Base-by-base conservation (phyloP, 2,329 filamentous ascomycete species). In the Polychaeton citri region DNA sequence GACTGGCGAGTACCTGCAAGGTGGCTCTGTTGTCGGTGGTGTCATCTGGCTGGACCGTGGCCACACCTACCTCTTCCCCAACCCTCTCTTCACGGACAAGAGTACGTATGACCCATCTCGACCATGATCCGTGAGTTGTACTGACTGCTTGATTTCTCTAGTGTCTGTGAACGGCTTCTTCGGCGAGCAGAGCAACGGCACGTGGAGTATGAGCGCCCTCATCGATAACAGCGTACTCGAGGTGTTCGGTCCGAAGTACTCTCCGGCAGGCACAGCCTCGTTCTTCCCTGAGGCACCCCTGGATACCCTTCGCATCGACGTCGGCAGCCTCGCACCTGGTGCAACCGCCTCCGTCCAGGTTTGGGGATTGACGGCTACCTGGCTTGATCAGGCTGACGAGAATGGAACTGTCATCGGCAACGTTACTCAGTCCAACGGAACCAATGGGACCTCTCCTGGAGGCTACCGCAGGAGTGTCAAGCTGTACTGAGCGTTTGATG, bases 171-270 rank as follows among this genome's bases (percentile, higher is more conserved):
- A 51, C 17, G 49, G 47, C 9, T 30, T 47, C 6, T 53, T n/a
- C n/a, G n/a, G 51, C 30, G 45, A 44, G 7, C 38, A 47, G 1
- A 37, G 41, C 5, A 40, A 42, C 6, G 59, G 55, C 10, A 47
- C 47, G 1, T 65, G 61, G 53, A 44, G 46, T 39, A 51, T 75
- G 21, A 62, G 64, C 33, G 66, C 64, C 1, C 58, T 75, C 3
- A 57, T 74, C 4, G 72, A 76, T 46, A 57, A 69, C 4, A 66
- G 60, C 8, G 65, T 76, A 18, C 54, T 72, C 5, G 72, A 76
- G 47, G 54, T 74, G 2, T 74, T 72, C 43, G 39, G 63, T 1
- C 71, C 70, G 0, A 56, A 66, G 35, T 61, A 65, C 34, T 61
- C 57, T 20, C n/a, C n/a, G n/a, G n/a, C n/a, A n/a, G 71, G 54